A percentile compares a stretch with the other conserved stretches of the same genome.
phyloP scores from a whole-genome alignment of 306 rosid species.

The Astragalus glycyphyllos region DNA sequence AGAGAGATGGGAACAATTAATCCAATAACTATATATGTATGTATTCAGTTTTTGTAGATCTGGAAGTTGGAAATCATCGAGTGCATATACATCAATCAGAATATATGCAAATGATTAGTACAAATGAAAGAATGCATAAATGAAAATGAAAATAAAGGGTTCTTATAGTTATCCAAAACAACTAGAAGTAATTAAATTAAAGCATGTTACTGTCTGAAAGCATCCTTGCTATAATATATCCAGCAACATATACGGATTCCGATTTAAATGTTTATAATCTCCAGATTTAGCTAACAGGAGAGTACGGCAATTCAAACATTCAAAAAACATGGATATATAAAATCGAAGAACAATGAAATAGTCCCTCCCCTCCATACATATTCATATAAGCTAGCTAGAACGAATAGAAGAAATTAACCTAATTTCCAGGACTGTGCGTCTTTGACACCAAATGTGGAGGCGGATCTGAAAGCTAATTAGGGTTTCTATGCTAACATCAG shows the following conservation, averaged over 20 bases:
- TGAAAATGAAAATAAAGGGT: neutral
- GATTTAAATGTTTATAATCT: neutral
- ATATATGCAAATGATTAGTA: neutral
- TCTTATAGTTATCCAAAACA: too few relatives aligned
- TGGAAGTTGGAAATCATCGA: neutral
- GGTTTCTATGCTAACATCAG: constrained; percentile 67
- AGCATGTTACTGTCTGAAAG: too few relatives aligned
- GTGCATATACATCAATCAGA: neutral
- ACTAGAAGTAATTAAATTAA: neutral
- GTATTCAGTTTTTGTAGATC: neutral
- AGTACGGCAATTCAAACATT: neutral
- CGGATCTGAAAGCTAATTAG: constrained; percentile 28
- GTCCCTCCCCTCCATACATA: neutral
- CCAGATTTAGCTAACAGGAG: neutral
- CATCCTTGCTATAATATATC: neutral
- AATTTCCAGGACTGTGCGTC: constrained; percentile 12
- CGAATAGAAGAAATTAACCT: neutral
- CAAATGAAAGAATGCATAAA: neutral
- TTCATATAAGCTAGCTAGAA: too few relatives aligned
- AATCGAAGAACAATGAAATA: neutral
- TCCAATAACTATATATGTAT: too few relatives aligned
- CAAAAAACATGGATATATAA: constrained; percentile 1
- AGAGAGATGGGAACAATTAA: too few relatives aligned
- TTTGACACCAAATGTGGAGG: neutral
- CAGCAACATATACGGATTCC: neutral